These are phyloP conservation scores for Yamadazyma taylorii DNA, from an alignment of 1,139 yeast species.

Conservation along the genomic window DNA sequence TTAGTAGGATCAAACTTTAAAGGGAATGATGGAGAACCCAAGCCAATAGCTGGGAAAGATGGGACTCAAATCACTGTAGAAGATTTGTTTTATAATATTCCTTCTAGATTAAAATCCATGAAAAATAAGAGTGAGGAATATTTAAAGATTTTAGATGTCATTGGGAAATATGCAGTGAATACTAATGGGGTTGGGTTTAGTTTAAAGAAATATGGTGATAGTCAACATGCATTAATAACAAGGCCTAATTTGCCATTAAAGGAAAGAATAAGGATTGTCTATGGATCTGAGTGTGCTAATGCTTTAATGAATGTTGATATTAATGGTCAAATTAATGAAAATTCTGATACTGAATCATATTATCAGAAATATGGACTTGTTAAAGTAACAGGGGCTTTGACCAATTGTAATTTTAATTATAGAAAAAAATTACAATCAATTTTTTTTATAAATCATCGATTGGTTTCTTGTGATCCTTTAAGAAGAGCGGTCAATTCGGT, in stretches of 20 bases:
- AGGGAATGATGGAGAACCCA: constrained; percentile 43
- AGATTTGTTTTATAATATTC: constrained; percentile 86
- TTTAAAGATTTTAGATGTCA: constrained; percentile 73
- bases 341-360: constrained; percentile 10
- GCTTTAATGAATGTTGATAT: constrained; percentile 54
- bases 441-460: constrained; percentile 80
- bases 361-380: constrained; percentile 44
- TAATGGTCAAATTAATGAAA: constrained; percentile 16
- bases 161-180: constrained; percentile 82
- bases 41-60: constrained; percentile 79
- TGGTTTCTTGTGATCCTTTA: constrained; percentile 81
- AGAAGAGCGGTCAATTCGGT: constrained; percentile 66
- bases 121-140: constrained; percentile 74
- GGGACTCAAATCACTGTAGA: constrained; percentile 89
- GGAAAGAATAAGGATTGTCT: constrained; percentile 74
- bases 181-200: constrained; percentile 68
- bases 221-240: constrained; percentile 56
- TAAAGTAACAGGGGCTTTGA: constrained; percentile 57
- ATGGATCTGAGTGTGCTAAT: constrained; percentile 68
- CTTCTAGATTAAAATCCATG: constrained; percentile 71
- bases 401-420: constrained; percentile 71
- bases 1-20: constrained; percentile 43
- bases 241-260: constrained; percentile 45
- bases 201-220: constrained; percentile 75
- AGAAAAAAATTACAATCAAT: constrained; percentile 69